Evolutionary conservation across 2,329 filamentous ascomycete species (phyloP).

Genomic region (Aspergillus pseudonomiae): DNA sequence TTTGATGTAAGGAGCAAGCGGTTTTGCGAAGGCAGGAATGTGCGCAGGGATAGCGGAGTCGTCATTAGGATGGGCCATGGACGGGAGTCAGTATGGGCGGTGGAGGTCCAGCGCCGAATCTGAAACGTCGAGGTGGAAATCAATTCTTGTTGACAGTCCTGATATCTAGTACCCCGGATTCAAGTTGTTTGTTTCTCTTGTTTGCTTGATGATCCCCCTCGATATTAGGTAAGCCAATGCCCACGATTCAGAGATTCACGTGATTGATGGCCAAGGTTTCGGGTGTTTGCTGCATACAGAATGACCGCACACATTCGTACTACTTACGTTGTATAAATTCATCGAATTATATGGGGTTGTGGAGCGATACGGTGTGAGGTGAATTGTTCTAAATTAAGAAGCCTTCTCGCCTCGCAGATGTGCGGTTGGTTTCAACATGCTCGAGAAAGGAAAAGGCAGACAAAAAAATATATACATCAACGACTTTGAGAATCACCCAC

Average conservation of each 20-base stretch:
- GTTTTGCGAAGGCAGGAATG: constrained; percentile 40
- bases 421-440: not conserved
- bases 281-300: not conserved
- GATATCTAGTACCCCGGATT: not conserved
- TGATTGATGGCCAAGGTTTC: not conserved
- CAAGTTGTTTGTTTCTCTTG: constrained; percentile 8
- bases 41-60: constrained; percentile 21
- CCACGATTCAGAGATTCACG: not conserved
- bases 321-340: not conserved
- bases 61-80: constrained; percentile 27
- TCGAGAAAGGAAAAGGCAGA: not conserved
- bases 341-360: not conserved
- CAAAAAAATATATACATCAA: not conserved
- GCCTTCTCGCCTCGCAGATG: not conserved
- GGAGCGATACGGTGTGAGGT: not conserved
- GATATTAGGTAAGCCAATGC: not conserved
- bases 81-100: not conserved
- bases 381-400: not conserved
- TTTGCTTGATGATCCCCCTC: constrained; percentile 1
- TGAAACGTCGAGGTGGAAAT: not conserved
- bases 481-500: not conserved
- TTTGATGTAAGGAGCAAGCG: constrained; percentile 43
- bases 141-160: not conserved
- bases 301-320: not conserved
- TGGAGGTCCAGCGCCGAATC: not conserved